phyloP scores from a whole-genome alignment of 441 rosid genomes.

The Geranium incanum region DNA sequence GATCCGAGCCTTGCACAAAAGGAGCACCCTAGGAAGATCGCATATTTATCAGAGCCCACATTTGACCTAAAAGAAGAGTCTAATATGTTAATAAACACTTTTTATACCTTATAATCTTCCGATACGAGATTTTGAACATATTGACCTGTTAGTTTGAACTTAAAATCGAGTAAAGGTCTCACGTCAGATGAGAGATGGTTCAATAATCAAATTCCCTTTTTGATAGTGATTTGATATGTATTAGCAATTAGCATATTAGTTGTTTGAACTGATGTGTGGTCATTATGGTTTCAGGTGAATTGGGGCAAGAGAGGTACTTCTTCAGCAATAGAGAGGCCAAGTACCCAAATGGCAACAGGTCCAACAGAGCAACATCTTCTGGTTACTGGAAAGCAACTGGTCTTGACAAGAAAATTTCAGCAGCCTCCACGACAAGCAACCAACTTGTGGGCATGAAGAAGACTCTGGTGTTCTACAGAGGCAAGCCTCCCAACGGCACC shows the following conservation, averaged over 20 bases:
- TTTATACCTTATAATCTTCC: too few species aligned
- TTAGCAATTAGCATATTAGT: too few species aligned
- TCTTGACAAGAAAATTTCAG: neutral
- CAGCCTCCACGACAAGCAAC: neutral
- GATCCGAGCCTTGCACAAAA: too few species aligned
- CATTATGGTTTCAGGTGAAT: neutral
- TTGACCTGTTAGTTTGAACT: too few species aligned
- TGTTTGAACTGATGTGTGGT: neutral
- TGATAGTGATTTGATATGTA: too few species aligned
- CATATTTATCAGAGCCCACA: too few species aligned
- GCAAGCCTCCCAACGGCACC: neutral
- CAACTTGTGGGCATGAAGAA: neutral
- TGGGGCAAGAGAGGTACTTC: neutral
- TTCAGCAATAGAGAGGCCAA: conserved; percentile 6
- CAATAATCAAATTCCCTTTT: neutral
- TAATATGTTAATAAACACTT: too few species aligned
- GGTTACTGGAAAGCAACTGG: conserved; percentile 7
- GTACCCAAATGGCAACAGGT: conserved; percentile 8
- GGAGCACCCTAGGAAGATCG: too few species aligned
- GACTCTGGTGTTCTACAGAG: neutral
- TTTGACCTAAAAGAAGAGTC: too few species aligned
- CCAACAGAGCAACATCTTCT: conserved; percentile 7
- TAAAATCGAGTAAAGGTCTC: neutral
- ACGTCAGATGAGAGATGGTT: neutral
- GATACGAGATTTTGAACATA: too few species aligned